Conservation (phyloP, 441 rosid genomes). For the Arabidopsis hybrid region DNA sequence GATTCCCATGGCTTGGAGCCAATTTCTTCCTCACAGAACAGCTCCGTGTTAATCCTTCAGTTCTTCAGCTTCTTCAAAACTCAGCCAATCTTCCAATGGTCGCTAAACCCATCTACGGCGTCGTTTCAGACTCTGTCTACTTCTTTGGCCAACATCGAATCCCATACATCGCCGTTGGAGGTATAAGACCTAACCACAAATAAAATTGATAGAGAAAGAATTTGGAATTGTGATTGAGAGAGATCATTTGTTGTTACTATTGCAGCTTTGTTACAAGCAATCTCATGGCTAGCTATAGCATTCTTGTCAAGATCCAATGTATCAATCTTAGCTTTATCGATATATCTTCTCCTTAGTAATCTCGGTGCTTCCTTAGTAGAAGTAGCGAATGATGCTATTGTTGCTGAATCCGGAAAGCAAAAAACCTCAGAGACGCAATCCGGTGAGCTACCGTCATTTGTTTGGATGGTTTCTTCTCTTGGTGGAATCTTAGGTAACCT, state of each 20-base stretch:
- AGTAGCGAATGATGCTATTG: conserved; percentile 96
- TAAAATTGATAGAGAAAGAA: no score
- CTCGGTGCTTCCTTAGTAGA: conserved; percentile 90
- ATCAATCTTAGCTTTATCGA: conserved; percentile 56
- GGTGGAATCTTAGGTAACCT: conserved; percentile 94
- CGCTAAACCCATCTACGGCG: conserved; percentile 80
- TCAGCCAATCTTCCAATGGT: conserved; percentile 92
- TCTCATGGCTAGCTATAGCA: conserved; percentile 81
- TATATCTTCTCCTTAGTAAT: conserved; percentile 79
- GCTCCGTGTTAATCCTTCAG: conserved; percentile 76
- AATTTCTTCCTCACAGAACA: conserved; percentile 85
- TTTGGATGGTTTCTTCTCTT: conserved; percentile 75
- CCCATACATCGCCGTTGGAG: conserved; percentile 92
- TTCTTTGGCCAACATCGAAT: conserved; percentile 80
- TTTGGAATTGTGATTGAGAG: no score
- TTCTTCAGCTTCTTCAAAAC: conserved; percentile 85
- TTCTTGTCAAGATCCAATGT: conserved; percentile 63
- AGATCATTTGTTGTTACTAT: background rate
- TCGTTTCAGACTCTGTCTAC: conserved; percentile 79
- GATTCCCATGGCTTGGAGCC: conserved; percentile 87
- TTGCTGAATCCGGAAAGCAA: conserved; percentile 75
- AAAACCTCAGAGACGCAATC: conserved; percentile 21
- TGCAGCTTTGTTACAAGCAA: conserved; percentile 86
- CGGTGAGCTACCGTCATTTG: conserved; percentile 80
- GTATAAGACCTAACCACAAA: conserved; percentile 38